These are phyloP conservation scores for Tricholomella constricta DNA, from an alignment of 768 basidiomycete genomes.

Conservation along the genomic window DNA sequence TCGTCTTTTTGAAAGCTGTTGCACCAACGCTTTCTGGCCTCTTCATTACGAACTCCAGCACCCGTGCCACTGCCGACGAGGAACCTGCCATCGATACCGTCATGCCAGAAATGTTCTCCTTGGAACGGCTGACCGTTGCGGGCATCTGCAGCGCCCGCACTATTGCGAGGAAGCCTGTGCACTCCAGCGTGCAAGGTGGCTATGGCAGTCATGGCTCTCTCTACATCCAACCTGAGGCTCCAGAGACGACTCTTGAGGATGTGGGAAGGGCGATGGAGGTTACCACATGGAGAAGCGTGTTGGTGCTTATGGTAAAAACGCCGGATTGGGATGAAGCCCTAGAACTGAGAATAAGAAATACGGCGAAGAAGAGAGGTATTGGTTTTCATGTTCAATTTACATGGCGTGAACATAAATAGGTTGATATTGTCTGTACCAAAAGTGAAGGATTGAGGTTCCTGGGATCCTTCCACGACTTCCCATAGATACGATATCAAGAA, in stretches of 20 bases:
- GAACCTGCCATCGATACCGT: constrained; percentile 8
- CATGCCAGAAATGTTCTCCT: not conserved
- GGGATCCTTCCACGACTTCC: too few relatives aligned
- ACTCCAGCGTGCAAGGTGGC: not conserved
- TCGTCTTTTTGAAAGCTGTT: not conserved
- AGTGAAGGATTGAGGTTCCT: too few relatives aligned
- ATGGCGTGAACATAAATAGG: too few relatives aligned
- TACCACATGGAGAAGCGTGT: not conserved
- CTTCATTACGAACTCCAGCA: not conserved
- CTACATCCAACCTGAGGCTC: not conserved
- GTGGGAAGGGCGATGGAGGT: not conserved
- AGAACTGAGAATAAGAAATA: not conserved
- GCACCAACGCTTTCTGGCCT: constrained; percentile 2
- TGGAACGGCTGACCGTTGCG: not conserved
- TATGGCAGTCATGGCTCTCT: not conserved
- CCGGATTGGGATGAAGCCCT: not conserved
- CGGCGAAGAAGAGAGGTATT: not conserved
- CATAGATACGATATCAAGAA: too few relatives aligned
- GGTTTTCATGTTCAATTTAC: not conserved
- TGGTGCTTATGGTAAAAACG: not conserved
- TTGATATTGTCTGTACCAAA: too few relatives aligned
- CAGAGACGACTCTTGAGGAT: not conserved
- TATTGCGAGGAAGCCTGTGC: not conserved
- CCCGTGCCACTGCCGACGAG: not conserved
- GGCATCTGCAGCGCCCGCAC: not conserved